These are phyloP conservation scores for Leishmania braziliensis DNA, from an alignment of 208 protist genomes.

Conservation along the genomic window DNA sequence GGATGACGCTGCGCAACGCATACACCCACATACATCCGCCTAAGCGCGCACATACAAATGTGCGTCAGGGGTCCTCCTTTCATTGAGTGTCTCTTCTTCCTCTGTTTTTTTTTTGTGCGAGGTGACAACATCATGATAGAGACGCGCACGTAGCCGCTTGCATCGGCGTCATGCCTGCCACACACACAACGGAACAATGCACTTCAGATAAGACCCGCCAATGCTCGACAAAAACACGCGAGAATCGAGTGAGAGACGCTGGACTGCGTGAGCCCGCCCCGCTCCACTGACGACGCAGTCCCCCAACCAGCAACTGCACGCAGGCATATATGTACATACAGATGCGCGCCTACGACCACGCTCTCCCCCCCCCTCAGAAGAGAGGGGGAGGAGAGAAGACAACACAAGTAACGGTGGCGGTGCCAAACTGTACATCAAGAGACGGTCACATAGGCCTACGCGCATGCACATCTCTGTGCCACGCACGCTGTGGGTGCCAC, in stretches of 20 bases:
- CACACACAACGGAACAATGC: background rate
- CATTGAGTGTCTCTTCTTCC: background rate
- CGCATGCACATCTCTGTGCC: background rate
- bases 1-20: background rate
- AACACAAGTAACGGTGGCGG: background rate
- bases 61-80: background rate
- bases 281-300: background rate
- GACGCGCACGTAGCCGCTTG: background rate
- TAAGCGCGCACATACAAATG: background rate
- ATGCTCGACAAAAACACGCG: background rate
- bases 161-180: background rate
- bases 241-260: background rate
- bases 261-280: background rate
- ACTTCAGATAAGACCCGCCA: background rate
- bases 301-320: background rate
- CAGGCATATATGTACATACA: slow-evolving; percentile 1
- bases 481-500: background rate
- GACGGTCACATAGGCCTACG: background rate
- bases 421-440: background rate
- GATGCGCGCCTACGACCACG: background rate
- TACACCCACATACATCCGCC: background rate
- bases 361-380: background rate
- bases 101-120: background rate
- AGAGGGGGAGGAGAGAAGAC: background rate
- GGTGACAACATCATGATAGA: background rate